phyloP scores from a whole-genome alignment of 2,329 filamentous ascomycete species.

The Cercospora canescens region DNA sequence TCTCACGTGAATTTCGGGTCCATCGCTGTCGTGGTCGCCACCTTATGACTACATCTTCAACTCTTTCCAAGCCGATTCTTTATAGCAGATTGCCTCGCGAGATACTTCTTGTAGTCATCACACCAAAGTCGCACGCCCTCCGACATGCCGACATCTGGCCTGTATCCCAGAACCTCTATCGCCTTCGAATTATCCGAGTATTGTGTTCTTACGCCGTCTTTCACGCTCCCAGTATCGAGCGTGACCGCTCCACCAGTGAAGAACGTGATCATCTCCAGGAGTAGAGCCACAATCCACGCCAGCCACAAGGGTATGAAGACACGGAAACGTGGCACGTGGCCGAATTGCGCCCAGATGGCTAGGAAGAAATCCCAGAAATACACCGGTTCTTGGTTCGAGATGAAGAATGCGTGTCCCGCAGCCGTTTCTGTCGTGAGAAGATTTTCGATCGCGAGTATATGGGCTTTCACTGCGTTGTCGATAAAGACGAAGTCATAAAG shows the following conservation, averaged over 20 bases:
- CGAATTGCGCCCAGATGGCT: constrained; percentile 69
- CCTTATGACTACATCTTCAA: not conserved
- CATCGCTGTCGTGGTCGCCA: no score
- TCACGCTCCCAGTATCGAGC: constrained; percentile 55
- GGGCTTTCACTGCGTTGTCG: constrained; percentile 71
- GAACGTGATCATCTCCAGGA: constrained; percentile 52
- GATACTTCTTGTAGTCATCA: constrained; percentile 35
- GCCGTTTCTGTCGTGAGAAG: constrained; percentile 66
- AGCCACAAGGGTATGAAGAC: constrained; percentile 50
- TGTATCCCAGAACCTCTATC: constrained; percentile 53
- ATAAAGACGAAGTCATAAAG: constrained; percentile 73
- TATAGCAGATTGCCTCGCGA: constrained; percentile 10
- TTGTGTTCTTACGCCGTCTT: constrained; percentile 54
- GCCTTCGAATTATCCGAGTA: constrained; percentile 58
- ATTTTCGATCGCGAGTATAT: constrained; percentile 75
- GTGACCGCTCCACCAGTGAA: constrained; percentile 46
- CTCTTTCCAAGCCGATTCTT: not conserved
- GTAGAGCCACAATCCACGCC: constrained; percentile 50
- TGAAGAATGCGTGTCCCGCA: constrained; percentile 79
- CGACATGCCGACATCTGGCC: constrained; percentile 51
- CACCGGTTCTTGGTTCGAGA: constrained; percentile 85
- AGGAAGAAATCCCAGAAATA: constrained; percentile 91
- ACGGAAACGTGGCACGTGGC: constrained; percentile 52
- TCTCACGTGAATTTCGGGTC: no score
- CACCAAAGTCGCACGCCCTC: constrained; percentile 54